A percentile compares a stretch with the other conserved stretches of the same genome.
phyloP scores from a whole-genome alignment of 306 rosid species.

The Glycine soja region DNA sequence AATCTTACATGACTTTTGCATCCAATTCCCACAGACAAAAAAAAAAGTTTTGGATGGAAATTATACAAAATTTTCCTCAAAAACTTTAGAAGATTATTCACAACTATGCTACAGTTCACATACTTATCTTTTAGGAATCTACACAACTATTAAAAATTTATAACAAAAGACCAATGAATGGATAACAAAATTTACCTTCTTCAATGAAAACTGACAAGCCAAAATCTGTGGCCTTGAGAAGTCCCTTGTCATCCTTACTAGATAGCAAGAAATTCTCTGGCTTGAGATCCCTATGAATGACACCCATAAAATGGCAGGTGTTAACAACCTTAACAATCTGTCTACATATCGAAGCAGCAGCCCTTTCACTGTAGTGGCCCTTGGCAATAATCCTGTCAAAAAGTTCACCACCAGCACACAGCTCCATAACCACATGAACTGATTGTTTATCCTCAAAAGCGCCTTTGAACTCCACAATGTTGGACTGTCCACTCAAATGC shows the following conservation, averaged over 20 bases:
- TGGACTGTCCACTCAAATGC: conserved; percentile 92
- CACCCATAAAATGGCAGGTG: conserved; percentile 92
- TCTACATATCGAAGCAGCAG: conserved; percentile 84
- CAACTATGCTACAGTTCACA: conserved; percentile 29
- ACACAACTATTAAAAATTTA: neutral
- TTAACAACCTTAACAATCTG: conserved; percentile 85
- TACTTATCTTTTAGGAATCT: neutral
- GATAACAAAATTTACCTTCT: conserved; percentile 60
- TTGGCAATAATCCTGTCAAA: conserved; percentile 88
- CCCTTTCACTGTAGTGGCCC: conserved; percentile 84
- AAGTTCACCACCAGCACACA: conserved; percentile 93
- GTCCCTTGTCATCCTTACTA: conserved; percentile 72
- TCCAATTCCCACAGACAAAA: conserved; percentile 16
- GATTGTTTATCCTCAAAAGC: conserved; percentile 81
- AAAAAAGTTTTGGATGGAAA: conserved; percentile 3
- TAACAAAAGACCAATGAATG: conserved; percentile 26
- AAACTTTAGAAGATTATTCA: neutral
- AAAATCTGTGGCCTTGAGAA: conserved; percentile 87
- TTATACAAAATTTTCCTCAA: neutral
- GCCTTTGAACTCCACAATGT: conserved; percentile 89
- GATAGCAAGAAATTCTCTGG: conserved; percentile 94
- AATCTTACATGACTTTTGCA: neutral
- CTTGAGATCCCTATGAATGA: conserved; percentile 91
- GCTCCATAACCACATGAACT: conserved; percentile 87
- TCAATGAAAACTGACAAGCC: conserved; percentile 91